Base-by-base conservation (phyloP, 208 protist species). In the Crithidia sp. region DNA sequence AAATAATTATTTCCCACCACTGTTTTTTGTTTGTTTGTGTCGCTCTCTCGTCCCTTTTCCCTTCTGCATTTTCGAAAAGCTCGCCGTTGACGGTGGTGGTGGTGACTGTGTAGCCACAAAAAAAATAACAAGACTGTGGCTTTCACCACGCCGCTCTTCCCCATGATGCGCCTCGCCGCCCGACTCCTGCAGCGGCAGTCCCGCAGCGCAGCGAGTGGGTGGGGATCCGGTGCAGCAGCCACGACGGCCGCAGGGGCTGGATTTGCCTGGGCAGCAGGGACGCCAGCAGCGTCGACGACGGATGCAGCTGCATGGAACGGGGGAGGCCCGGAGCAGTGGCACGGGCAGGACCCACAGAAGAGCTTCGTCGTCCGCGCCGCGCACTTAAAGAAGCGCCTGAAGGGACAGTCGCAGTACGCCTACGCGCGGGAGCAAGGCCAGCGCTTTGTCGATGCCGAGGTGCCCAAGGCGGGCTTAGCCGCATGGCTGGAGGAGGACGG, bases 361-460 rank as follows among this genome's bases (percentile, higher is more conserved):
- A 28, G 28, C 47, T 95, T 95, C 52, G 77, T 72, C n/a, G 50
- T 56, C 13, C 80, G 74, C 4, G 86, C 88, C 7, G 52, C 91
- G 1, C 62, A 70, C n/a, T 63, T 96, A 19, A 96, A 96, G 71
- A 68, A 75, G 12, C 66, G 79, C n/a, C 81, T 90, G 66, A 81
- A 85, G 10, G 87, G 88, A 0, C 84, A 80, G 44, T 76, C 79
- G 2, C 85, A 89, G 71, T 91, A 91, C 79, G 78, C 67, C 13
- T 91, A 89, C 64, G 91, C 87, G 0, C 80, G 91, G 0, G 74
- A 78, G 12, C 86, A 93, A 77, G 92, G 83, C 7, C 84, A 94
- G 80, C 74, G 78, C 62, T 96, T 96, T 70, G 80, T 96, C 13
- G 89, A 96, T 67, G 77, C 73, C 4, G 86, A 94, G 59, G 92